Percentiles rank a stretch among this genome's conserved stretches.
These are phyloP conservation scores for Crithidia bombi DNA, from an alignment of 208 protist species.

Conservation along the genomic window DNA sequence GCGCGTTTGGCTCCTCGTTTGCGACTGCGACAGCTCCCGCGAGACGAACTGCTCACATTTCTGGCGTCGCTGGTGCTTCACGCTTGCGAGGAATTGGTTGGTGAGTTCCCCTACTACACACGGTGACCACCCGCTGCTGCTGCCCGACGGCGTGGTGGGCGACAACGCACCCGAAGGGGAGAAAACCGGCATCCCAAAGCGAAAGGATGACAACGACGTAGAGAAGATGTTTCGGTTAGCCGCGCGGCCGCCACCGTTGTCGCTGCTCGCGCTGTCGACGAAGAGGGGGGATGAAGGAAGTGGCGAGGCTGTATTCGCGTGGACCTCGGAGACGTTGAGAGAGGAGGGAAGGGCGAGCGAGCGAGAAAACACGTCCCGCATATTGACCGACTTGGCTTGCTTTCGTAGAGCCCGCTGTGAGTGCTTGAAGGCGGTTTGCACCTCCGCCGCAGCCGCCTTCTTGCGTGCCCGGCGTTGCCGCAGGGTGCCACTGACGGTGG, in stretches of 20 bases:
- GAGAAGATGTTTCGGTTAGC: background rate
- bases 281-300: constrained; percentile 1
- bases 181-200: constrained; percentile 10
- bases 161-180: constrained; percentile 18
- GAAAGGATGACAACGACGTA: constrained; percentile 5
- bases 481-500: background rate
- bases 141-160: constrained; percentile 36
- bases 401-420: constrained; percentile 74
- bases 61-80: constrained; percentile 61
- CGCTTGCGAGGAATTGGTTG: constrained; percentile 71
- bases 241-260: background rate
- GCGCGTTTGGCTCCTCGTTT: constrained; percentile 36
- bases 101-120: constrained; percentile 64
- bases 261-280: background rate
- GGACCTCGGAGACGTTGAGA: background rate
- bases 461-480: constrained; percentile 22
- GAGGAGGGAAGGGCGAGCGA: constrained; percentile 17
- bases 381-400: constrained; percentile 62
- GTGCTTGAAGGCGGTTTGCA: constrained; percentile 53
- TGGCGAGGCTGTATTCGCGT: background rate
- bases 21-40: constrained; percentile 61
- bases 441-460: constrained; percentile 37
- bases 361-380: constrained; percentile 63
- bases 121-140: constrained; percentile 68
- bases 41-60: constrained; percentile 67